Base-by-base conservation (phyloP, 2,329 filamentous ascomycete species). In the Periglandula ipomoeae region DNA sequence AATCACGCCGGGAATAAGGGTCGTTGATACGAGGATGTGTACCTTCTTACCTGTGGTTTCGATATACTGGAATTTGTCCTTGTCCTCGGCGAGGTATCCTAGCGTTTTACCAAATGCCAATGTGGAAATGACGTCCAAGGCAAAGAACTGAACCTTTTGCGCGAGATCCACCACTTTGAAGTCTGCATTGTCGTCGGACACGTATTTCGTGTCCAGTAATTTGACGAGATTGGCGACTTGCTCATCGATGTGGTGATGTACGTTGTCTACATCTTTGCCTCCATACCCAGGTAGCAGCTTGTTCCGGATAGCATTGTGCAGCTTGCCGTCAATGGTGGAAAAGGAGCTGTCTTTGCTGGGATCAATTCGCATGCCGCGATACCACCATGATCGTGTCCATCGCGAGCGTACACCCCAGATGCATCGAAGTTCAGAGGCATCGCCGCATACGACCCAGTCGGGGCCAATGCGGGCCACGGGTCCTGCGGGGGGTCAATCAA, bases 281-380 rank as follows among this genome's bases (percentile, higher is more conserved):
- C 46, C 39, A 15, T 43, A 43, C 13, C 46, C 39, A 13, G 46
- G 27, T 11, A 43, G 9, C 20, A 48, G 13, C 20, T 43, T 48
- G 38, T 34, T 43, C 9, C 38, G 46, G 39, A 48, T 35, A 19
- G 20, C 39, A 32, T 11, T 34, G 26, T 48, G 38, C 27, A 23
- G 19, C 19, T 30, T 26, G 39, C 43, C 30, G 22, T 48, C 46
- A 17, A 41, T n/a, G 26, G 38, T 48, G 39, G 46, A 43, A 13
- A 48, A 48, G n/a, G 46, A 43, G 27, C 46, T 32, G 46, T 43
- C 46, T 34, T 38, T 15, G 39, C 35, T 35, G 7, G 46, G 46
- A 39, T 43, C 38, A 27, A 48, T 35, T 23, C 39, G 46, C 38
- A 48, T 43, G 10, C 46, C 39, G 26, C 39, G 24, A 37, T 43